Conservation (phyloP, 129 eudicot species). For the Rutidosis leptorrhynchoides region DNA sequence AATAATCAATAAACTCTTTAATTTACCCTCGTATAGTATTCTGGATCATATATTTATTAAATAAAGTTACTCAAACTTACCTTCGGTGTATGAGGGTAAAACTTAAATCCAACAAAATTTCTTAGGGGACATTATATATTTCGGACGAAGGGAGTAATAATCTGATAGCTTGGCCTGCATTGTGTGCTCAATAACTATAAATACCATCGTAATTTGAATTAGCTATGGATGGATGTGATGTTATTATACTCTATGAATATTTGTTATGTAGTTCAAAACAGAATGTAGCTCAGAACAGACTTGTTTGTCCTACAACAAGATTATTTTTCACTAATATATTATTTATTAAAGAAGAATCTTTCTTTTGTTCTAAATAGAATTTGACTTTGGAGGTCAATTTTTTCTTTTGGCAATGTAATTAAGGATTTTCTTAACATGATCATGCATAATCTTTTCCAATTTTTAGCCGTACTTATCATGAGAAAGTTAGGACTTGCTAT, state of each 20-base stretch:
- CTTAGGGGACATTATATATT: no score
- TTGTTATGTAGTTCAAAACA: background rate
- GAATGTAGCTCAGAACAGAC: background rate
- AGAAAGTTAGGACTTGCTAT: background rate
- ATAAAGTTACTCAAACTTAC: no score
- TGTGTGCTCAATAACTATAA: background rate
- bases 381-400: conserved; percentile 20
- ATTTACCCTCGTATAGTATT: no score
- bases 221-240: background rate
- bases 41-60: no score
- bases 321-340: background rate
- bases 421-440: background rate
- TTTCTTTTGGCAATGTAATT: conserved; percentile 5
- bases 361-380: background rate
- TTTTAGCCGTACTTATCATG: background rate
- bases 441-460: background rate
- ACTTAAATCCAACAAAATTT: no score
- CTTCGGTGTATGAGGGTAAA: no score
- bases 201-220: background rate
- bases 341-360: background rate
- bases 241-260: background rate
- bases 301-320: background rate
- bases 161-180: background rate
- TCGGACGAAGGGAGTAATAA: no score
- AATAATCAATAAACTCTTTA: no score